Conservation (phyloP, 2,329 filamentous ascomycete species). For the Arthrinium phaeospermum region DNA sequence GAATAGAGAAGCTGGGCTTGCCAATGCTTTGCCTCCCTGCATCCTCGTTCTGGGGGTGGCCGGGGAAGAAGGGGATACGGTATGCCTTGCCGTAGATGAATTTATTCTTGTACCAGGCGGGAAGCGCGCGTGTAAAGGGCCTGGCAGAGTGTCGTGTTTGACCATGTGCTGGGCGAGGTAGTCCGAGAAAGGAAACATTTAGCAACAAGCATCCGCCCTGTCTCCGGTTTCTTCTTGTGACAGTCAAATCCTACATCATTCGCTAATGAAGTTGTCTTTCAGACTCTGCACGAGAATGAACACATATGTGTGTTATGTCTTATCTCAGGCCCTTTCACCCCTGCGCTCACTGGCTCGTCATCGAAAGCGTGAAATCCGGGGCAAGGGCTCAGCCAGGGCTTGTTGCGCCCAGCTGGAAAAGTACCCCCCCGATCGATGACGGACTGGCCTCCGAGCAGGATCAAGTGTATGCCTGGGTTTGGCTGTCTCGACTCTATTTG, state of each 20-base stretch:
- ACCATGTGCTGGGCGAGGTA: not conserved
- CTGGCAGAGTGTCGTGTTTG: not conserved
- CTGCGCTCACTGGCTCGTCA: conserved; percentile 7
- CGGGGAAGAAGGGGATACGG: not conserved
- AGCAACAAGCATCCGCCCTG: not conserved
- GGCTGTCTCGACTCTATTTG: conserved; percentile 16
- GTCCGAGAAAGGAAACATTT: conserved; percentile 2
- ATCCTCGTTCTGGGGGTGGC: not conserved
- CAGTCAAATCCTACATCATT: conserved; percentile 12
- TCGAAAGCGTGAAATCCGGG: conserved; percentile 13
- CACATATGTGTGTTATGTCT: conserved; percentile 15
- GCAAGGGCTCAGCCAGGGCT: conserved; percentile 10
- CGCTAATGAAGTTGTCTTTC: conserved; percentile 8
- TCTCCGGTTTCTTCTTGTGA: conserved; percentile 9
- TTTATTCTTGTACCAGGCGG: not conserved
- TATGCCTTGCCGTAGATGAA: not conserved
- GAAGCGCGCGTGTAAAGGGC: conserved; percentile 11
- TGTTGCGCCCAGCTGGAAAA: not conserved
- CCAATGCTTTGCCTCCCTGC: not conserved
- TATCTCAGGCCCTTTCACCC: conserved; percentile 12
- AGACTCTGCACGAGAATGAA: not conserved
- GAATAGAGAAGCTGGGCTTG: not conserved
- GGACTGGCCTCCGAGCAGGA: conserved; percentile 6
- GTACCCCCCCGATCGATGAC: not conserved
- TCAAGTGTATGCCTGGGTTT: not conserved